Evolutionary conservation across 495 filamentous ascomycete species (phyloP), one percentile per base, ranked within the genome.

Genomic region (Hypoxylon perforatum): DNA sequence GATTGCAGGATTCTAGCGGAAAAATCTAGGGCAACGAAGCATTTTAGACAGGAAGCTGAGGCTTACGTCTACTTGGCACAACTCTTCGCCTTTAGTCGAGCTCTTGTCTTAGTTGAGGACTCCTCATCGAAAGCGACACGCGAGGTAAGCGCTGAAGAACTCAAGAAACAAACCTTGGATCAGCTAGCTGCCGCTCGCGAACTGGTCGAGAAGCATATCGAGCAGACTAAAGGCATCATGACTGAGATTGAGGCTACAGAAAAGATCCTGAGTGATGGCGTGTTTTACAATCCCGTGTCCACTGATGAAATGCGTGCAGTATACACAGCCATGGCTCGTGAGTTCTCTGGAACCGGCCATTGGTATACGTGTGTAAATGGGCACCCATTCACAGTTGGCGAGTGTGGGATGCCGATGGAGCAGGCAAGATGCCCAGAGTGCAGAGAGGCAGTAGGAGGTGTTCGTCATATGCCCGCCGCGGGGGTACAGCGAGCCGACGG

Each of bases 391-490:
- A 89, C 89, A 0, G 77, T 92, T 35, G 90, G 90, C 0, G 85
- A 92, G 62, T 94, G 91, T 72, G 91, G 90, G 9, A 86, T 85
- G 80, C 85, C 90, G 0, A 88, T 90, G 83, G 57, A 92, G 73
- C 53, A 63, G 50, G 79, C 88, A 2, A 62, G 66, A 22, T 94
- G 90, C 60, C 90, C 91, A 3, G 83, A 92, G 59, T 93, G 90
- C 67, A 83, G 80, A 10, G 80, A 79, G 3, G 57, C 77, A 2
- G 82, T 93, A 46, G 91, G 89, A 44, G 90, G 90, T 0, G 45
- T 72, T 30, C 1, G 86, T 57, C 87, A 93, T 80, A 41, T 36
- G 22, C 45, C 82, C 71, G 80, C 69, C 10, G 75, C 72, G 8
- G 88, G 87, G 4, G 87, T 91, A 2, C 63, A 59, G 7, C 68